A percentile compares a stretch with the other conserved stretches of the same genome.
Conservation (phyloP, 2,329 filamentous ascomycete species). For the Arthrobotrys musiformis region DNA sequence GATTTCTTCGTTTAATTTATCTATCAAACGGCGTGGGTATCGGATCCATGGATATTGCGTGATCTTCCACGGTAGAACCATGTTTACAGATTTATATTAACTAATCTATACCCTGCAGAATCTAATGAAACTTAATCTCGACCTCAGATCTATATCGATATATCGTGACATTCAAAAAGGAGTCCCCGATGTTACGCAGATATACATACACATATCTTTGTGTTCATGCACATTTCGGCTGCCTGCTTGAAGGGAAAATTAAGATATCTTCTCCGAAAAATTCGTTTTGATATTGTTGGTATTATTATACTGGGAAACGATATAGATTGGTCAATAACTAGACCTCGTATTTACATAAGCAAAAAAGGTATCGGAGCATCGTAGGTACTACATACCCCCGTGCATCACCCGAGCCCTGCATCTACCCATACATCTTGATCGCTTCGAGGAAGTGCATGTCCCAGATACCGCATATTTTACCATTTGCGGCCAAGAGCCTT, state of each 20-base stretch:
- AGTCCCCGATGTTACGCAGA: background rate
- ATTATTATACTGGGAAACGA: too few relatives aligned
- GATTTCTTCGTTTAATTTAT: background rate
- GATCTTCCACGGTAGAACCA: background rate
- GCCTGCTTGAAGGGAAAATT: too few relatives aligned
- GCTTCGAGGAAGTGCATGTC: slow-evolving; percentile 1
- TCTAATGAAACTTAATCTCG: slow-evolving; percentile 4
- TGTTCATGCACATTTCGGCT: too few relatives aligned
- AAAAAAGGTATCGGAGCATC: background rate
- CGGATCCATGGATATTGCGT: background rate
- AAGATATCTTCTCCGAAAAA: too few relatives aligned
- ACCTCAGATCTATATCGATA: slow-evolving; percentile 2
- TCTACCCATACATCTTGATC: background rate
- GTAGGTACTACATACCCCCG: background rate
- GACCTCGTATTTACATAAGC: background rate
- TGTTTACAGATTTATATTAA: too few relatives aligned
- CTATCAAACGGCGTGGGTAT: background rate
- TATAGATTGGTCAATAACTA: background rate
- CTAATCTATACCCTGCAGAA: too few relatives aligned
- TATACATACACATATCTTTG: too few relatives aligned
- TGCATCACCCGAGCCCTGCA: slow-evolving; percentile 14
- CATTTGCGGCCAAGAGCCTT: background rate
- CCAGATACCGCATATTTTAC: slow-evolving; percentile 1
- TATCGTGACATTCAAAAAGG: background rate
- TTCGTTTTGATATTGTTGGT: background rate